phyloP scores from a whole-genome alignment of 176 grass and related monocot genomes.

The Metroxylon sagu region DNA sequence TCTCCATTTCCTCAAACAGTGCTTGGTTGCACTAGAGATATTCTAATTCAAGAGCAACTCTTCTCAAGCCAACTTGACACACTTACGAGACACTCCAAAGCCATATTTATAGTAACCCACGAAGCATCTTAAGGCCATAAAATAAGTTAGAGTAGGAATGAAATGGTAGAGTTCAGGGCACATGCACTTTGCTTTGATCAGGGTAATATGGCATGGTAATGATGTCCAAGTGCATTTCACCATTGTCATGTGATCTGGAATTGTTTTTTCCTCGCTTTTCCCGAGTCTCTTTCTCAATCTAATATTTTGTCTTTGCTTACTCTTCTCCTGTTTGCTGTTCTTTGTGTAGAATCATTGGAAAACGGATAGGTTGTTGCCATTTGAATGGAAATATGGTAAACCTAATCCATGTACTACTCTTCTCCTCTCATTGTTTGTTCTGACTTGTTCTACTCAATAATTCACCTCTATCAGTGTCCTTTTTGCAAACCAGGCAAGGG shows the following conservation, averaged over 20 bases:
- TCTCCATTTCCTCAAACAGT: conserved; percentile 27
- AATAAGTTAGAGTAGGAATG: conserved; percentile 3
- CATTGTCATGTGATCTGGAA: conserved; percentile 32
- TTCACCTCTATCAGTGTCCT: too few relatives aligned
- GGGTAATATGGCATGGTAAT: conserved; percentile 1
- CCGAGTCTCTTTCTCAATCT: too few relatives aligned
- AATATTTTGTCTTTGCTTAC: too few relatives aligned
- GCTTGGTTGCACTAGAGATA: neutral
- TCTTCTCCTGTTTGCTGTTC: too few relatives aligned
- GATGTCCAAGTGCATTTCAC: conserved; percentile 30
- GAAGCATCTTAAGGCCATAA: conserved; percentile 17
- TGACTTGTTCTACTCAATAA: too few relatives aligned
- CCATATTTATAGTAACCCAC: conserved; percentile 32
- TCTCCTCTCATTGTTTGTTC: too few relatives aligned
- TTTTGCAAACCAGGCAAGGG: too few relatives aligned
- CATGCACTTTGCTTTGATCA: conserved; percentile 16
- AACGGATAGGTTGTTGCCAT: too few relatives aligned
- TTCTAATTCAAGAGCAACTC: neutral
- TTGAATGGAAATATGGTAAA: too few relatives aligned
- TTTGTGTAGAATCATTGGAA: too few relatives aligned
- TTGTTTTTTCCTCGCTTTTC: too few relatives aligned
- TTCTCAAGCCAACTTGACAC: conserved; percentile 24
- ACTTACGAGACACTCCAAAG: conserved; percentile 2
- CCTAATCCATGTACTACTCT: too few relatives aligned
- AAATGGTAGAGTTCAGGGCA: conserved; percentile 6